phyloP scores from a whole-genome alignment of 208 protist genomes.

The Strigomonas galati region DNA sequence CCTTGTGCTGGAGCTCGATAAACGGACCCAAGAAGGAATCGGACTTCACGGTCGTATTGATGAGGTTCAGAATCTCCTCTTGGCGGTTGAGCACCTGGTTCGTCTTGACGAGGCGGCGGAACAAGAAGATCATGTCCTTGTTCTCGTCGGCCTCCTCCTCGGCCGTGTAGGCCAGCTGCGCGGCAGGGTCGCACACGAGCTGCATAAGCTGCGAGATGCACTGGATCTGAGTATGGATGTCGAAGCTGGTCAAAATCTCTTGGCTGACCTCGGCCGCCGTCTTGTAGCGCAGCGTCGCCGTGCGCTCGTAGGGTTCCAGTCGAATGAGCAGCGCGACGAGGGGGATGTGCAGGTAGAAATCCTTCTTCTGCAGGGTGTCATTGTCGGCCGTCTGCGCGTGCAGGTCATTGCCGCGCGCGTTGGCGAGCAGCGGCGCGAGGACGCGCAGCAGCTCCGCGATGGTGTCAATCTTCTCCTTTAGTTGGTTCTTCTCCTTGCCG shows the following conservation, averaged over 20 bases:
- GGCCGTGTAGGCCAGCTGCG: constrained; percentile 32
- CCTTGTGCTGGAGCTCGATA: constrained; percentile 72
- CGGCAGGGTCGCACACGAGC: constrained; percentile 61
- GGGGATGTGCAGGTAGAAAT: constrained; percentile 68
- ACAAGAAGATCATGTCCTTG: constrained; percentile 39
- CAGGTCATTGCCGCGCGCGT: constrained; percentile 4
- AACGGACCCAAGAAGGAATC: constrained; percentile 78
- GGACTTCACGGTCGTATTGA: constrained; percentile 83
- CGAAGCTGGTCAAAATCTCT: constrained; percentile 73
- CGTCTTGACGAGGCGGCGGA: constrained; percentile 82
- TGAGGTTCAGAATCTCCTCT: constrained; percentile 69
- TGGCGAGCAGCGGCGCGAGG: constrained; percentile 61
- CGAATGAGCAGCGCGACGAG: constrained; percentile 79
- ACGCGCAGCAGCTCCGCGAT: constrained; percentile 69
- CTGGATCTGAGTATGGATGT: constrained; percentile 75
- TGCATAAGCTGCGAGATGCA: constrained; percentile 80
- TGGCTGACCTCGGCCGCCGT: constrained; percentile 76
- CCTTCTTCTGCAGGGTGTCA: constrained; percentile 1
- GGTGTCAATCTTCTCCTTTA: constrained; percentile 37
- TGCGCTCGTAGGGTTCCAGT: constrained; percentile 58
- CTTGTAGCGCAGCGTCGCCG: constrained; percentile 49
- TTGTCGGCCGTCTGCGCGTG: constrained; percentile 9
- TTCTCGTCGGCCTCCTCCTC: constrained; percentile 19
- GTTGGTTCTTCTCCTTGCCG: constrained; percentile 27
- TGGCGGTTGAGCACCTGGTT: constrained; percentile 89